Conservation (phyloP, 2,329 filamentous ascomycete species). For the Calonectria multiphialidica region DNA sequence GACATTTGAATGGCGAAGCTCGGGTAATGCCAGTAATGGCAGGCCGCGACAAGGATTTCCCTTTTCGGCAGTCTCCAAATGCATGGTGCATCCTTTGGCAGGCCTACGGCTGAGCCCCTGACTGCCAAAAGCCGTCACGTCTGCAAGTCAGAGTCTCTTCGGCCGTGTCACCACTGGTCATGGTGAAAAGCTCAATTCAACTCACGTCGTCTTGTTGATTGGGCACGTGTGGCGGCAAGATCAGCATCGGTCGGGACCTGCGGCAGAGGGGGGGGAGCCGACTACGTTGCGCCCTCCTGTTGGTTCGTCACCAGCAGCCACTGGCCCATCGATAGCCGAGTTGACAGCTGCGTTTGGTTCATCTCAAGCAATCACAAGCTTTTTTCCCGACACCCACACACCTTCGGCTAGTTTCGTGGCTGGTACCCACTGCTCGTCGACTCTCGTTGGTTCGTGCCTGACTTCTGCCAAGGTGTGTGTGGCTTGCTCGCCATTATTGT, state of each 20-base stretch:
- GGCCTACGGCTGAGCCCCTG: neutral
- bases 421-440: neutral
- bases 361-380: neutral
- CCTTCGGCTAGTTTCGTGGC: neutral
- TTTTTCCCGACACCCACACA: neutral
- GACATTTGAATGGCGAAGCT: neutral
- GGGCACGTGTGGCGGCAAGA: constrained; percentile 16
- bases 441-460: neutral
- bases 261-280: neutral
- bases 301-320: neutral
- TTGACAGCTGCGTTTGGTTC: constrained; percentile 25
- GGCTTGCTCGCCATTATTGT: neutral
- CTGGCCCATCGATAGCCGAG: neutral
- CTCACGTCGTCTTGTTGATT: constrained; percentile 7
- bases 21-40: neutral
- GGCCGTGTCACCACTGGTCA: constrained; percentile 7
- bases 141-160: constrained; percentile 11
- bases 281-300: constrained; percentile 28
- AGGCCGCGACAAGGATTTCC: neutral
- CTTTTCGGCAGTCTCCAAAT: neutral
- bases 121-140: neutral
- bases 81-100: neutral
- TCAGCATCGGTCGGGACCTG: neutral
- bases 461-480: neutral
- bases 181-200: constrained; percentile 13